These are phyloP conservation scores for Trametes coccinea DNA, from an alignment of 768 basidiomycete species.

Conservation along the genomic window DNA sequence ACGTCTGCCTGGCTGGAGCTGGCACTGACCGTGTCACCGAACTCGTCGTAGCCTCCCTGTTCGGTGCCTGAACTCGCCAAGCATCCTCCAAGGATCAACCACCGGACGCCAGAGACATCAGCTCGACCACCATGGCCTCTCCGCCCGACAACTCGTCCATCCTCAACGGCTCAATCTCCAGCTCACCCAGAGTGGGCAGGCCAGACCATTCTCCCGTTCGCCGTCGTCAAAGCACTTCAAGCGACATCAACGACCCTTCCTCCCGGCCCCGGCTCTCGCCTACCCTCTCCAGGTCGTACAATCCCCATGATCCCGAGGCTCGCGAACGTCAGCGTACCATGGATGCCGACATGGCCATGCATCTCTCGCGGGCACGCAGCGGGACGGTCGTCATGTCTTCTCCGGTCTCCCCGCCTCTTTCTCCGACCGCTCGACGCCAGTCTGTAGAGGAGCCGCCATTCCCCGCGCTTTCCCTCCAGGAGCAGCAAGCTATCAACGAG, in stretches of 20 bases:
- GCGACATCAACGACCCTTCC: constrained; percentile 36
- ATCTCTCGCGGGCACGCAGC: constrained; percentile 69
- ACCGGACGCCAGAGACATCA: neutral
- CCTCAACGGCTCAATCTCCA: constrained; percentile 26
- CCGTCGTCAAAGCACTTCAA: constrained; percentile 23
- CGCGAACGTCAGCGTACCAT: constrained; percentile 88
- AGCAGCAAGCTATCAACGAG: constrained; percentile 48
- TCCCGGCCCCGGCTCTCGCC: constrained; percentile 59
- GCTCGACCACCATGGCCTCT: constrained; percentile 26
- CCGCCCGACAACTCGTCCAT: constrained; percentile 29
- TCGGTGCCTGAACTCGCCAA: neutral
- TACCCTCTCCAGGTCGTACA: constrained; percentile 58
- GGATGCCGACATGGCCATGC: constrained; percentile 92
- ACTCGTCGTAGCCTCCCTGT: neutral
- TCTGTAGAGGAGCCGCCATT: constrained; percentile 36
- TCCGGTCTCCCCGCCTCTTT: constrained; percentile 37
- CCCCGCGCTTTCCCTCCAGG: constrained; percentile 46
- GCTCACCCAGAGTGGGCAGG: constrained; percentile 29
- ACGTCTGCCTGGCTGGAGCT: no score
- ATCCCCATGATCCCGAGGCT: constrained; percentile 71
- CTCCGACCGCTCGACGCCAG: constrained; percentile 33
- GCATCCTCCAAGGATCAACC: no score
- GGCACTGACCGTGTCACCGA: neutral
- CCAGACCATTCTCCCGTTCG: constrained; percentile 31
- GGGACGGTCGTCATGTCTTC: constrained; percentile 48